These are phyloP conservation scores for Mariannaea sp. DNA, from an alignment of 2,329 filamentous ascomycete species.

Conservation along the genomic window DNA sequence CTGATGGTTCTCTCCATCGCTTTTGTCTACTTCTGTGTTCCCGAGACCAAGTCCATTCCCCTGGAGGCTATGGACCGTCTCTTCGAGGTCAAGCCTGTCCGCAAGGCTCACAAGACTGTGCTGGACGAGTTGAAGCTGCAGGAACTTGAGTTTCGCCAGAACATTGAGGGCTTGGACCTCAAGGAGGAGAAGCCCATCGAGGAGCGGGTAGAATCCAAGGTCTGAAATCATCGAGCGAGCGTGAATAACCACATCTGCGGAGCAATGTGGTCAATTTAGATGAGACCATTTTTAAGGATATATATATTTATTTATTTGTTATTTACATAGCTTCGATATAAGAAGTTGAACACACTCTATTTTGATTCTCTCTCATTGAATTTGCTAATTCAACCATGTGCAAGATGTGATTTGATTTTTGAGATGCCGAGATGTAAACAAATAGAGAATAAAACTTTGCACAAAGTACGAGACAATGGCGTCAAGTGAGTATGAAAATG, in stretches of 20 bases:
- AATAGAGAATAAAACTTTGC: no score
- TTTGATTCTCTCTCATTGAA: no score
- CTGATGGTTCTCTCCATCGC: conserved; percentile 62
- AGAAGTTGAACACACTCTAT: no score
- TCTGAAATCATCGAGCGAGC: not conserved
- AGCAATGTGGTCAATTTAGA: no score
- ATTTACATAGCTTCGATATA: no score
- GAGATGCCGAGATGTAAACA: no score
- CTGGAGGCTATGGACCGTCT: conserved; percentile 68
- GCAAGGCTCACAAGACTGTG: conserved; percentile 49
- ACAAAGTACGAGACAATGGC: no score
- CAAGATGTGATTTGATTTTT: no score
- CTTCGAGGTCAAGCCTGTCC: conserved; percentile 56
- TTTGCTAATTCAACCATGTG: no score
- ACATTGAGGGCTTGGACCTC: conserved; percentile 34
- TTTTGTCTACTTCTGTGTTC: conserved; percentile 67
- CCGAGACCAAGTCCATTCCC: conserved; percentile 69
- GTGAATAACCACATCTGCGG: not conserved
- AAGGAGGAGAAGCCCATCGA: conserved; percentile 37
- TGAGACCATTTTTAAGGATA: no score
- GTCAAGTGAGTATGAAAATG: no score
- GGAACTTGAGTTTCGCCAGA: conserved; percentile 44
- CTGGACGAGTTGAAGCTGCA: conserved; percentile 49
- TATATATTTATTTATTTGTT: no score
- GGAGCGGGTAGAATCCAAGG: conserved; percentile 36